These are phyloP conservation scores for Juglanconis oblonga DNA, from an alignment of 2,329 filamentous ascomycete species.

Conservation along the genomic window DNA sequence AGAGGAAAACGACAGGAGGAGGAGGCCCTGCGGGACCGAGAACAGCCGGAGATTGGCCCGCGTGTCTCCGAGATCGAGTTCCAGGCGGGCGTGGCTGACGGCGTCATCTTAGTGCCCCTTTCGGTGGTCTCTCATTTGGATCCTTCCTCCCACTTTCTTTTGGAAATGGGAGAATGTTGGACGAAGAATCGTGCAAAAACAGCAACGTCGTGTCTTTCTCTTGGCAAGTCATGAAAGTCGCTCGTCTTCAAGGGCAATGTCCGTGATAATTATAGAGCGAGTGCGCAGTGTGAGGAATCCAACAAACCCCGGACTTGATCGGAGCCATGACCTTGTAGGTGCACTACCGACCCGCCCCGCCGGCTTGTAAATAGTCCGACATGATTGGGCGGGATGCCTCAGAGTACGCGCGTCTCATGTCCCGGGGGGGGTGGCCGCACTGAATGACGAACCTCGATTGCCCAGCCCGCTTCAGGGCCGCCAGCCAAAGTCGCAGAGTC, in stretches of 20 bases:
- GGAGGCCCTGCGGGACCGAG: neutral
- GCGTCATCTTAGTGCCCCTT: neutral
- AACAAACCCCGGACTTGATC: too few species aligned
- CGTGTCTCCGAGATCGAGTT: too few species aligned
- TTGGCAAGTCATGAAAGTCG: constrained; percentile 1
- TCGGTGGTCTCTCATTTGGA: neutral
- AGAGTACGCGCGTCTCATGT: constrained; percentile 15
- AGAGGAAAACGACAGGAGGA: too few species aligned
- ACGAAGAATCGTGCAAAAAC: too few species aligned
- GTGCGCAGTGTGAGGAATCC: neutral
- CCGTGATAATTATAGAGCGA: constrained; percentile 11
- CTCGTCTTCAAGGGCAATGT: neutral
- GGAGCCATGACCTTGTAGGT: too few species aligned
- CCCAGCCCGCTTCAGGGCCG: too few species aligned
- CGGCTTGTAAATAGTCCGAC: constrained; percentile 4
- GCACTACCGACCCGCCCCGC: constrained; percentile 8
- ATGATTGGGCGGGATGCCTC: constrained; percentile 15
- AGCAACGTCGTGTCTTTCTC: too few species aligned
- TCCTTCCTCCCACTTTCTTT: neutral
- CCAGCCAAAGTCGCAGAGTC: neutral
- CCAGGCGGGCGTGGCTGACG: neutral
- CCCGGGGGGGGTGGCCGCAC: neutral
- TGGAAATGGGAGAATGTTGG: too few species aligned
- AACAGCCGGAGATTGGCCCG: neutral
- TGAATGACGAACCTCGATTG: too few species aligned